Conservation (phyloP, 2,329 filamentous ascomycete species). For the Epichloe gansuensis region DNA sequence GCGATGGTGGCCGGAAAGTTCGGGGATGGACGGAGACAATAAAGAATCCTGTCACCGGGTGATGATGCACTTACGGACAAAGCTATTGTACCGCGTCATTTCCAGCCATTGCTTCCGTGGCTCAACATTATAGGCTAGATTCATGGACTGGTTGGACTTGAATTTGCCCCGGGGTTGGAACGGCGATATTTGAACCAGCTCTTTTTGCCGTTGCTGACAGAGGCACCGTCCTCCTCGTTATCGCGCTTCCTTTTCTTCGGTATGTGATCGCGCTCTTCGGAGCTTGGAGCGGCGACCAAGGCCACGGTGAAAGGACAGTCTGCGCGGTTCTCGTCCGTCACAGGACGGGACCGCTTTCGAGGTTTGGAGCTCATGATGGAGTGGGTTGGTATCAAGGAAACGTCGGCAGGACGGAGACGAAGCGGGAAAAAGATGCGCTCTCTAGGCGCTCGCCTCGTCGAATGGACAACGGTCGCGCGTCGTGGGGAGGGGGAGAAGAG, state of each 20-base stretch:
- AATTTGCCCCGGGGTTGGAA: constrained; percentile 44
- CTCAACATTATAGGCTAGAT: constrained; percentile 41
- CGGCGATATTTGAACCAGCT: constrained; percentile 39
- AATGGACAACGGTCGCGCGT: not conserved
- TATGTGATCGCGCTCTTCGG: constrained; percentile 26
- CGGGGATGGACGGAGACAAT: not conserved
- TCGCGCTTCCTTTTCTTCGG: constrained; percentile 37
- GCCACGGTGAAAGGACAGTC: constrained; percentile 42
- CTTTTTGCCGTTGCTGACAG: constrained; percentile 23
- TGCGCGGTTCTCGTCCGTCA: constrained; percentile 38
- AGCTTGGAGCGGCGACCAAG: constrained; percentile 17
- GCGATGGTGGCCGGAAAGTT: not conserved
- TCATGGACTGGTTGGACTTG: constrained; percentile 40
- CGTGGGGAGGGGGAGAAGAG: not conserved
- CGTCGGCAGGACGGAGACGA: constrained; percentile 1
- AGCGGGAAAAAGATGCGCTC: constrained; percentile 1
- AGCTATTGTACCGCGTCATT: constrained; percentile 51
- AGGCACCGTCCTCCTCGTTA: constrained; percentile 27
- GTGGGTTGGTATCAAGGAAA: not conserved
- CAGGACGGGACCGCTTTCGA: constrained; percentile 39
- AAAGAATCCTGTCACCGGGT: not conserved
- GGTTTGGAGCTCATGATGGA: constrained; percentile 19
- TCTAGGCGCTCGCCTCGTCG: not conserved
- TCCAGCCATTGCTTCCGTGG: constrained; percentile 42
- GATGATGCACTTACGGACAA: constrained; percentile 37